Evolutionary conservation across 2,329 filamentous ascomycete genomes (phyloP).

Genomic region (Plectosphaerella sp.): DNA sequence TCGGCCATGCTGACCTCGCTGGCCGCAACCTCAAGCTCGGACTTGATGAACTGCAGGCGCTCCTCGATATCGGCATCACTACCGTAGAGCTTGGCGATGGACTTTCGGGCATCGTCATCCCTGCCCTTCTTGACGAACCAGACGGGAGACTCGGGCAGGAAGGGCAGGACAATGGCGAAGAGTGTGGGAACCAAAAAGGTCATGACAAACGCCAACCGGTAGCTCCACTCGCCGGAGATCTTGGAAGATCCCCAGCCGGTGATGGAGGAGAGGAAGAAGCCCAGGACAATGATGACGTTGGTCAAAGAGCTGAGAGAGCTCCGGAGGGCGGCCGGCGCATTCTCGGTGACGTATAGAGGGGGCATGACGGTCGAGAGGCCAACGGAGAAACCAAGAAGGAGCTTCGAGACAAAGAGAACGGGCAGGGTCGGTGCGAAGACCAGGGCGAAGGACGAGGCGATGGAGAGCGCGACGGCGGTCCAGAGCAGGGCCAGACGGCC

Average conservation of each 20-base stretch:
- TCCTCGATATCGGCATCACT: constrained; percentile 15
- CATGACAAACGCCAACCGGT: constrained; percentile 19
- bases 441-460: constrained; percentile 19
- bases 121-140: constrained; percentile 22
- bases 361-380: constrained; percentile 20
- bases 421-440: constrained; percentile 20
- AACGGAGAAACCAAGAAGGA: constrained; percentile 18
- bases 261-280: constrained; percentile 22
- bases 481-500: constrained; percentile 18
- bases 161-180: constrained; percentile 16
- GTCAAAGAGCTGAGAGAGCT: constrained; percentile 20
- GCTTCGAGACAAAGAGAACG: constrained; percentile 21
- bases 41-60: constrained; percentile 17
- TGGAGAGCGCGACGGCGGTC: constrained; percentile 15
- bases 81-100: constrained; percentile 18
- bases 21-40: constrained; percentile 17
- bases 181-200: constrained; percentile 20
- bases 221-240: constrained; percentile 21
- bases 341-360: constrained; percentile 22
- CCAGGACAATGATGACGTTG: constrained; percentile 22
- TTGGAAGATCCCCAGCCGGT: constrained; percentile 20
- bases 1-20: constrained; percentile 16
- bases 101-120: constrained; percentile 20
- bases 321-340: constrained; percentile 19
- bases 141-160: constrained; percentile 20